Conservation (phyloP, 2,329 filamentous ascomycete genomes). For the Apiospora pterosperma region DNA sequence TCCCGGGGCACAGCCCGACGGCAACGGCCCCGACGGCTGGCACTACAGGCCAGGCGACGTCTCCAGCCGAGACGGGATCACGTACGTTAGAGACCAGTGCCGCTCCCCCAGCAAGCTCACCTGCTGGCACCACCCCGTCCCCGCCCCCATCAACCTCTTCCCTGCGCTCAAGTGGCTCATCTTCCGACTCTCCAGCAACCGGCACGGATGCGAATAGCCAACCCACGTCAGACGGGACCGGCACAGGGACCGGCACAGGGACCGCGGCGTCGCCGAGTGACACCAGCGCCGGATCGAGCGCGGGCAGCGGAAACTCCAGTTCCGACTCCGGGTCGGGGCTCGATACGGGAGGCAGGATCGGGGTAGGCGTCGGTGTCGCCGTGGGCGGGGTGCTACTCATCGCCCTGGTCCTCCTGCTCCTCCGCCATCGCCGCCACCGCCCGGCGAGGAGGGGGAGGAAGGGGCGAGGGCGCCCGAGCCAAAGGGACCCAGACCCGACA, state of each 20-base stretch:
- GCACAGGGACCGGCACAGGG: not conserved
- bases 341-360: conserved; percentile 12
- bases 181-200: not conserved
- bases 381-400: conserved; percentile 23
- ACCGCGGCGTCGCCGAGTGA: not conserved
- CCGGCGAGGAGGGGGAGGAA: not conserved
- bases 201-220: not conserved
- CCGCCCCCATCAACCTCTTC: not conserved
- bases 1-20: conserved; percentile 10
- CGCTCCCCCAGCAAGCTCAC: not conserved
- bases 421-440: not conserved
- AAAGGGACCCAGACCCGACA: conserved; percentile 5
- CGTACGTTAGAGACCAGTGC: not conserved
- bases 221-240: not conserved
- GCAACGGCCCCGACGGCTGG: not conserved
- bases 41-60: not conserved
- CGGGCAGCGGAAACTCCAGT: not conserved
- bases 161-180: not conserved
- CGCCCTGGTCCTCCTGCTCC: conserved; percentile 10
- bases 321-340: not conserved
- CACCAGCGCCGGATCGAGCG: not conserved
- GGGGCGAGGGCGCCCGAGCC: not conserved
- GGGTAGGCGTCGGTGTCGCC: conserved; percentile 20
- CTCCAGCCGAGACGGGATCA: not conserved
- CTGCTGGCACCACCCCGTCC: not conserved